phyloP scores from a whole-genome alignment of 306 rosid species.

The Quercus cerris region DNA sequence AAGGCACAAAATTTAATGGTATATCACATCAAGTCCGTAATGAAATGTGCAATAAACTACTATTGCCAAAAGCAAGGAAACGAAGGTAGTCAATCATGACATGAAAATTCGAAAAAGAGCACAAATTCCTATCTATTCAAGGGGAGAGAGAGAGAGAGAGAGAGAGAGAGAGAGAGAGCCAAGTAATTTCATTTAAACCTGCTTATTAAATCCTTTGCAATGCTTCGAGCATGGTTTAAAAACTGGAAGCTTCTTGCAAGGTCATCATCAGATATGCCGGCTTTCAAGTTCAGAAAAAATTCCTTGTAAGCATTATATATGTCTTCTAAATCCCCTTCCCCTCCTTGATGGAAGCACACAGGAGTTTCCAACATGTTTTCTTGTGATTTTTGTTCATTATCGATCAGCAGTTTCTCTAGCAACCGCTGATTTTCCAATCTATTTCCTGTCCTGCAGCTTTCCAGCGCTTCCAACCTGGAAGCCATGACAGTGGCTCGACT shows the following conservation, averaged over 20 bases:
- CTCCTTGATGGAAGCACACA: background rate
- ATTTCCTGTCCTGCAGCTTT: slow-evolving; percentile 40
- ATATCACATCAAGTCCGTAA: background rate
- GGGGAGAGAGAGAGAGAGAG: background rate
- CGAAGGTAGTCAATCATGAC: background rate
- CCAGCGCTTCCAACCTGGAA: slow-evolving; percentile 61
- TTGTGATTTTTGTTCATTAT: slow-evolving; percentile 31
- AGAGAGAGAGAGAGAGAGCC: background rate
- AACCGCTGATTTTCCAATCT: slow-evolving; percentile 29
- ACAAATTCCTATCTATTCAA: background rate
- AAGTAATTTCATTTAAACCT: slow-evolving; percentile 21
- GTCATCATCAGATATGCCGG: slow-evolving; percentile 39
- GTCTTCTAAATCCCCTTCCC: slow-evolving; percentile 20
- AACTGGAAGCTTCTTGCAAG: slow-evolving; percentile 36
- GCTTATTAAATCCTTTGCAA: slow-evolving; percentile 49
- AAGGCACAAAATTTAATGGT: background rate
- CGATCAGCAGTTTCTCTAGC: slow-evolving; percentile 18
- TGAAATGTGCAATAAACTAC: background rate
- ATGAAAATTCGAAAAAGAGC: background rate
- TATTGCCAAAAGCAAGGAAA: background rate
- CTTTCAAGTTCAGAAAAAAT: slow-evolving; percentile 50
- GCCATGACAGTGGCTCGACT: slow-evolving; percentile 75
- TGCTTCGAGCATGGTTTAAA: slow-evolving; percentile 55
- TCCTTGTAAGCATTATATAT: slow-evolving; percentile 32
- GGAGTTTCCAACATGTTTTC: slow-evolving; percentile 20